Evolutionary conservation across 352 stramenopile genomes (phyloP).

Genomic region (Phytophthora podocarpi): DNA sequence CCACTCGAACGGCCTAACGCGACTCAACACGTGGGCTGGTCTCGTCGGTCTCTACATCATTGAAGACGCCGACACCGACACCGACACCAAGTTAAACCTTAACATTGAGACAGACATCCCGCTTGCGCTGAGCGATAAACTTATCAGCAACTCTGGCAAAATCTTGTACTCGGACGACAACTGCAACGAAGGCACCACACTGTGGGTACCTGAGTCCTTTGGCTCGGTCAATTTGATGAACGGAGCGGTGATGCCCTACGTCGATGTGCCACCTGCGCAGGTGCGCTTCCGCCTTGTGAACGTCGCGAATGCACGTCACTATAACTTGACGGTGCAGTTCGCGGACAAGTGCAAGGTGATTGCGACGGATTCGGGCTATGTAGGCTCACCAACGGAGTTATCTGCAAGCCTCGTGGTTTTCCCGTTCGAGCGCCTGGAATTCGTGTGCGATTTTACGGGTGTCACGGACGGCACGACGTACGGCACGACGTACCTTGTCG

Average conservation of each 20-base stretch:
- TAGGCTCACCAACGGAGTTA: conserved; percentile 33
- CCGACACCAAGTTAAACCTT: conserved; percentile 48
- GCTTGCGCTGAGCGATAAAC: conserved; percentile 44
- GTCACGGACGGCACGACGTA: conserved; percentile 47
- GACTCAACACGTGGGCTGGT: conserved; percentile 67
- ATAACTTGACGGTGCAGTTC: conserved; percentile 78
- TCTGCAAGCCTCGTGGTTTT: conserved; percentile 36
- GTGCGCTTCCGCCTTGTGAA: conserved; percentile 72
- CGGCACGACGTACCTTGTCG: conserved; percentile 55
- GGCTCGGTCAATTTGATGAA: conserved; percentile 63
- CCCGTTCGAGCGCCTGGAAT: conserved; percentile 58
- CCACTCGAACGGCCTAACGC: conserved; percentile 56
- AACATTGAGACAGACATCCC: conserved; percentile 61
- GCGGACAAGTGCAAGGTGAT: conserved; percentile 59
- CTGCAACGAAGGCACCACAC: conserved; percentile 37
- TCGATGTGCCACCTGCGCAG: conserved; percentile 66
- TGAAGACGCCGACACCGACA: no score
- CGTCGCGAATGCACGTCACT: conserved; percentile 70
- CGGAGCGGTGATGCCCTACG: conserved; percentile 58
- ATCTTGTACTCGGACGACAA: conserved; percentile 63
- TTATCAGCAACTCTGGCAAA: conserved; percentile 48
- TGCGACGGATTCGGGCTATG: conserved; percentile 64
- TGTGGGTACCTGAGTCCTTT: conserved; percentile 64
- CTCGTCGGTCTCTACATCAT: conserved; percentile 63
- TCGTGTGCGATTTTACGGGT: conserved; percentile 61